A percentile compares a stretch with the other conserved stretches of the same genome.
Conservation (phyloP, 345 rosid species). For the thale cress (Arabidopsis thaliana) region TAIR10.1 NC_003074.8:18624001-18624500, state of each 20-base stretch:
- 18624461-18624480: conserved; percentile 56
- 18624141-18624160: conserved; percentile 69
- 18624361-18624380: conserved; percentile 39
- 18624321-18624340: conserved; percentile 70
- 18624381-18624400: conserved; percentile 25
- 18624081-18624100: too few relatives aligned
- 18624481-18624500: conserved; percentile 62
- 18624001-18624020: conserved; percentile 66
- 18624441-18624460: conserved; percentile 54
- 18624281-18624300: conserved; percentile 72
- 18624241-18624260: conserved; percentile 89
- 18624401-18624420: conserved; percentile 14
- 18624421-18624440: not conserved
- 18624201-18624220: conserved; percentile 73
- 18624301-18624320: conserved; percentile 70
- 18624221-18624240: conserved; percentile 61
- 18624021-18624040: conserved; percentile 71
- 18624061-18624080: conserved; percentile 7
- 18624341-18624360: conserved; percentile 52
- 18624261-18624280: conserved; percentile 75
- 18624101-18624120: not conserved
- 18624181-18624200: conserved; percentile 75
- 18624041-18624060: conserved; percentile 48
- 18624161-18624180: conserved; percentile 71
- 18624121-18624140: conserved; percentile 53